These are phyloP conservation scores for Penicillium paneum DNA, from an alignment of 2,329 filamentous ascomycete species.

Conservation along the genomic window DNA sequence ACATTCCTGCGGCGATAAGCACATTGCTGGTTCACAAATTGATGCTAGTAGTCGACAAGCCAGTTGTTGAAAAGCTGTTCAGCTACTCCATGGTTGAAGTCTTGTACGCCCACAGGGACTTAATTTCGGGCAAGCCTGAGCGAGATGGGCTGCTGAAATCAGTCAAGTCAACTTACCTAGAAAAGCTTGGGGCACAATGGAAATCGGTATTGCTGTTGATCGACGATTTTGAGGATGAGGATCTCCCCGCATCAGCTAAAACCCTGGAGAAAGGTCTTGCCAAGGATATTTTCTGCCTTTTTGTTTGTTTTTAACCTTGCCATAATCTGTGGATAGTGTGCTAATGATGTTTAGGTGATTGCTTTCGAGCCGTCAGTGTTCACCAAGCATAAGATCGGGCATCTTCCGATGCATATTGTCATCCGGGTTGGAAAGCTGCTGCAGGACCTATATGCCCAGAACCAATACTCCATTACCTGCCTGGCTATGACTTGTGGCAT, in stretches of 20 bases:
- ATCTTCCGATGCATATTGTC: constrained; percentile 3
- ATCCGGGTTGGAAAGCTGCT: constrained; percentile 1
- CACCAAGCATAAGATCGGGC: not conserved
- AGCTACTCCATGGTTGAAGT: constrained; percentile 4
- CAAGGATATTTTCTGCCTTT: constrained; percentile 8
- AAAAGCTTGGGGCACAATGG: constrained; percentile 3
- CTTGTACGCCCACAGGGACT: not conserved
- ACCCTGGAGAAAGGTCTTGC: not conserved
- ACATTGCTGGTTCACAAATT: constrained; percentile 5
- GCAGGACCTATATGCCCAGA: not conserved
- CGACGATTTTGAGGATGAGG: not conserved
- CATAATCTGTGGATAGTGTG: not conserved
- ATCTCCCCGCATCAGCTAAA: not conserved
- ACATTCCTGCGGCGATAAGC: constrained; percentile 7
- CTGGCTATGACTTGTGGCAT: constrained; percentile 7
- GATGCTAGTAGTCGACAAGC: not conserved
- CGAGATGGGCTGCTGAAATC: not conserved
- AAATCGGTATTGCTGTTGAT: not conserved
- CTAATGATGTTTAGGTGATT: constrained; percentile 5
- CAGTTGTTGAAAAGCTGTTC: constrained; percentile 1
- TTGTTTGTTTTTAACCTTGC: not conserved
- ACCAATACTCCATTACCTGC: not conserved
- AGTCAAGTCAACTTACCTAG: constrained; percentile 1
- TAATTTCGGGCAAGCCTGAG: not conserved
- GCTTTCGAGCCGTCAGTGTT: constrained; percentile 1